phyloP scores from a whole-genome alignment of 371 early-diverging fungal genomes.

The Zychaea mexicana region DNA sequence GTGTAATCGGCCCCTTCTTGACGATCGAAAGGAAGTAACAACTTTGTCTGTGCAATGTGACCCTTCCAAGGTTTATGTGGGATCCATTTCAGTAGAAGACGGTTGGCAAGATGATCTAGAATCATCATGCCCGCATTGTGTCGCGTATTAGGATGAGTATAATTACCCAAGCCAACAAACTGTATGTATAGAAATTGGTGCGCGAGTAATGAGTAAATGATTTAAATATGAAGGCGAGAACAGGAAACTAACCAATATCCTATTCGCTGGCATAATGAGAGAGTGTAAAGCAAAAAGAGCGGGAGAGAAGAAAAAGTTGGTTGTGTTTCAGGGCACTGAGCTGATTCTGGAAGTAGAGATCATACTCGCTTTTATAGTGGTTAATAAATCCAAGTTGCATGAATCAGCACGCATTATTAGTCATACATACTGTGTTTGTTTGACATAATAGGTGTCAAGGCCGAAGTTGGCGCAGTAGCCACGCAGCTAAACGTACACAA shows the following conservation, averaged over 20 bases:
- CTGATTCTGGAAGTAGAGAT: no score
- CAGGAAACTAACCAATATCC: neutral
- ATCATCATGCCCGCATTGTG: slow-evolving; percentile 81
- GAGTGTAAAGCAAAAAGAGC: neutral
- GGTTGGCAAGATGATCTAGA: slow-evolving; percentile 59
- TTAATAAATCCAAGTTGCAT: no score
- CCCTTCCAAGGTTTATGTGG: slow-evolving; percentile 45
- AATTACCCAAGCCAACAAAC: slow-evolving; percentile 79
- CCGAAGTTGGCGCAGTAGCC: no score
- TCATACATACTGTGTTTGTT: no score
- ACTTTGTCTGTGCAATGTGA: slow-evolving; percentile 38
- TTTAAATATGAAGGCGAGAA: neutral
- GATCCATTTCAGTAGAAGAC: slow-evolving; percentile 51
- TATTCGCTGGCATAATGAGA: neutral
- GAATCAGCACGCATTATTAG: no score
- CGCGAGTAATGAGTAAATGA: neutral
- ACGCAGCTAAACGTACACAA: no score
- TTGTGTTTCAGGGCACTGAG: no score
- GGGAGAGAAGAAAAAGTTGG: neutral
- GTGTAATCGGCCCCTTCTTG: slow-evolving; percentile 16
- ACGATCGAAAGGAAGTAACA: slow-evolving; percentile 17
- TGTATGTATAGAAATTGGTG: slow-evolving; percentile 15
- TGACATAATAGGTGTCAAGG: no score
- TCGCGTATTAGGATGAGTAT: slow-evolving; percentile 62
- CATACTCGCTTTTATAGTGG: no score